Evolutionary conservation across 73 alveolate genomes (phyloP), one percentile per base, ranked within the genome.

Genomic region (Uronychia setigera): DNA sequence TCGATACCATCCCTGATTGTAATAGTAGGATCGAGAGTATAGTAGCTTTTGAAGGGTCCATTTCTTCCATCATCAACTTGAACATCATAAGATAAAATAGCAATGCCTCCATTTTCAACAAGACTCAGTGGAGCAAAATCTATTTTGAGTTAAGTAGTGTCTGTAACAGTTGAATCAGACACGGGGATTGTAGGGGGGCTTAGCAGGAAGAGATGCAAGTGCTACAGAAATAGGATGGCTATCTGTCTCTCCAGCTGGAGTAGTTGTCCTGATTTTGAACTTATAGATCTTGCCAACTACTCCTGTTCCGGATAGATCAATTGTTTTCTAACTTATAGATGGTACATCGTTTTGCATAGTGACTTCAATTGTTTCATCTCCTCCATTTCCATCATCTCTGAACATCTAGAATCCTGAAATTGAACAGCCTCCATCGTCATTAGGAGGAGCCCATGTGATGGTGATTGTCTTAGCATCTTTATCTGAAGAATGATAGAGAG

Each of bases 381-480:
- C 87, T 5, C 81, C 85, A 31, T 28, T 31, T 13, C 94, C 94
- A 80, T 58, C 87, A 88, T 91, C 91, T 81, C 90, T 80, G 89
- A 79, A 92, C 32, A 92, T 46, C 27, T 59, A 74, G 57, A 83
- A 92, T 0, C 92, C 91, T 35, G 80, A 19, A 74, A 92, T 79
- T 0, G 91, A 60, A 58, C 94, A 92, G 0, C 96, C 96, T 28
- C 96, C 96, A 57, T 81, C 87, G 76, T 92, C 90, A 26, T 26
- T 33, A 26, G 94, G 92, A 27, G 80, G 78, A 0, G 29, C 32
- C 97, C 97, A 92, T n/a, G 89, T n/a, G 31, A 92, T 81, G 35
- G 87, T 58, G 35, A 91, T 86, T 14, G 87, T 87, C 75, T 57
- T 75, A 30, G 80, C 19, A n/a, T 34, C 32, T 26, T 32, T 28